Base-by-base conservation (phyloP, 441 rosid species). In the Syzygium malaccense region DNA sequence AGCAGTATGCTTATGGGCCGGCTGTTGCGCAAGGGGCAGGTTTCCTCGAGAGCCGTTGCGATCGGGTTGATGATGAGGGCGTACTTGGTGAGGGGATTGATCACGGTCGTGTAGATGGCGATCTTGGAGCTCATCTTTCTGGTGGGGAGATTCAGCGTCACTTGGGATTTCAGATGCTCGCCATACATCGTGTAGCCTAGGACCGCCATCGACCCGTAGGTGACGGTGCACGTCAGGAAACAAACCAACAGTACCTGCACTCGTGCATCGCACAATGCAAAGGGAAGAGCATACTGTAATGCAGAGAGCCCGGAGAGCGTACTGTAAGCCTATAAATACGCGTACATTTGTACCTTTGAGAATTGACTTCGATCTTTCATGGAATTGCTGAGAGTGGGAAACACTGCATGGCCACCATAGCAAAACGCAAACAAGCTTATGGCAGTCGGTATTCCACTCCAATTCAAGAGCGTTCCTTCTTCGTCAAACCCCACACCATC, bases 121-220 rank as follows among this genome's bases (percentile, higher is more conserved):
- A 95, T 86, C 88, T 94, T 90, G 68, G 97, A 87, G 62, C 93
- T 88, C 8, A 95, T 58, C 86, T 92, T 95, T 54, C 71, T 91
- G 8, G 91, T 49, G 1, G 97, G 97, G 86, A 95, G 97, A 78
- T 95, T 95, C 80, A 95, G 87, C 51, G 98, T 96, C 89, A 95
- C 94, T 92, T 95, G 97, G 66, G 98, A 94, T 48, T 94, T 91
- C 60, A 95, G 68, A 64, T 92, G 71, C 58, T 95, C 91, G 75
- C 98, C 97, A 60, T 91, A 95, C 97, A 95, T 96, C 41, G 92
- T 88, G 92, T 95, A 95, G 54, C 97, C 97, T 13, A 96, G 89
- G 86, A 92, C 87, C 8, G 96, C 96, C 94, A 95, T 94, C 64
- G 95, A 91, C 57, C 92, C 96, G n/a, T 96, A 95, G 51, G 91